phyloP scores from a whole-genome alignment of 1,139 yeast genomes.

The Candida albicans region DNA sequence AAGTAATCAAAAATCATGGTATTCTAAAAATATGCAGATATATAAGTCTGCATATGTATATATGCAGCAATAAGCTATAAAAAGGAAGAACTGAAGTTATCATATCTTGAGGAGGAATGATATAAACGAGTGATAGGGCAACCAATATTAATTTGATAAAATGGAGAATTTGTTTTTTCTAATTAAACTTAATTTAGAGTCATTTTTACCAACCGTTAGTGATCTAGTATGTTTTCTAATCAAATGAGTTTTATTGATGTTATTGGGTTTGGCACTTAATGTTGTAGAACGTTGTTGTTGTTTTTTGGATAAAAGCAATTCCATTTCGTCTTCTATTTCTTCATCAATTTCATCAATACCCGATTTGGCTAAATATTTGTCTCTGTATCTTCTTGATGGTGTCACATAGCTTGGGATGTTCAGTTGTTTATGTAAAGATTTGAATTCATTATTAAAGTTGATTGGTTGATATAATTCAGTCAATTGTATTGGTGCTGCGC shows the following conservation, averaged over 20 bases:
- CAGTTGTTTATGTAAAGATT: slow-evolving; percentile 36
- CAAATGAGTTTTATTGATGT: slow-evolving; percentile 5
- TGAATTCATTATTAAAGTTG: slow-evolving; percentile 33
- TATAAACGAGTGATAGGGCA: not conserved
- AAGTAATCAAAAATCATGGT: not conserved
- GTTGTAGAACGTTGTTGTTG: slow-evolving; percentile 7
- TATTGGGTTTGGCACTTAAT: not conserved
- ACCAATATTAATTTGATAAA: slow-evolving; percentile 8
- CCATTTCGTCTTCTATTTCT: slow-evolving; percentile 33
- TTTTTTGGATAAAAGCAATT: slow-evolving; percentile 21
- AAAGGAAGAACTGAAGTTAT: slow-evolving; percentile 4
- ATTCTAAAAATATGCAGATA: too few relatives aligned
- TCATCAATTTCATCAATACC: slow-evolving; percentile 14
- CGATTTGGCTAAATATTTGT: slow-evolving; percentile 28
- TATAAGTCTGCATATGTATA: too few relatives aligned
- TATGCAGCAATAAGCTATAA: not conserved
- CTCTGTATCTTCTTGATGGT: slow-evolving; percentile 29
- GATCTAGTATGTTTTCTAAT: slow-evolving; percentile 34
- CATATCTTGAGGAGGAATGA: not conserved
- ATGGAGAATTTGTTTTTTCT: slow-evolving; percentile 27
- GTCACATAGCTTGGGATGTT: slow-evolving; percentile 35
- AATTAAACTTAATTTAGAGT: slow-evolving; percentile 34
- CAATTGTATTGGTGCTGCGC: slow-evolving; percentile 19
- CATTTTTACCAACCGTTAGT: slow-evolving; percentile 42
- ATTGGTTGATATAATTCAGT: slow-evolving; percentile 35